These are phyloP conservation scores for Aureobasidium vineae DNA, from an alignment of 2,329 filamentous ascomycete genomes.

Conservation along the genomic window DNA sequence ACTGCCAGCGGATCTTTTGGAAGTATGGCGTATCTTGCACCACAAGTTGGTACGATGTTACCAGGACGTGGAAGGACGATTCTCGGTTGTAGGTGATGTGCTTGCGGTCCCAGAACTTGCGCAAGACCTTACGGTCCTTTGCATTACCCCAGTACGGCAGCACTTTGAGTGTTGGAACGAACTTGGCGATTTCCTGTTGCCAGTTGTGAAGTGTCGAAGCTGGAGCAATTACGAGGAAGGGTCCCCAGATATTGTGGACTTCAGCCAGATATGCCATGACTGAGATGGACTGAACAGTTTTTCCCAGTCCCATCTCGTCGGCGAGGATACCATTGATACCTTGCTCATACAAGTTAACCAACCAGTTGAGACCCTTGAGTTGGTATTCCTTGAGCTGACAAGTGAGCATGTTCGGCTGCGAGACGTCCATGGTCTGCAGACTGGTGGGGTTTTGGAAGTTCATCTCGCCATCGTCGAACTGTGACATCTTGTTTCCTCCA, in stretches of 20 bases:
- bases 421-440: conserved; percentile 88
- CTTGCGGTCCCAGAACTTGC: conserved; percentile 99
- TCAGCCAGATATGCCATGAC: conserved; percentile 99
- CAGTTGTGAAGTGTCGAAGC: conserved; percentile 98
- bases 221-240: conserved; percentile 93
- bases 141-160: conserved; percentile 97
- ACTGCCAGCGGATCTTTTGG: conserved; percentile 99
- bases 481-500: conserved; percentile 60
- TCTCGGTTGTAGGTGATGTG: conserved; percentile 94
- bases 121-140: conserved; percentile 88
- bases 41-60: conserved; percentile 96
- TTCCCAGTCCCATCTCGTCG: conserved; percentile 99
- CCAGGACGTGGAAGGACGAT: conserved; percentile 89
- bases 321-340: conserved; percentile 99
- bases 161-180: conserved; percentile 92
- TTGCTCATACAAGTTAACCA: conserved; percentile 98
- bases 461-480: conserved; percentile 94
- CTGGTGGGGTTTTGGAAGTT: conserved; percentile 99
- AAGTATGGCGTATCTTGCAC: conserved; percentile 96
- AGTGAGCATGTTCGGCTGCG: conserved; percentile 89
- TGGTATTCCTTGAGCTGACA: conserved; percentile 98
- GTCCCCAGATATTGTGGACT: conserved; percentile 97
- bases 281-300: conserved; percentile 97
- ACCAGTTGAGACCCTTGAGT: conserved; percentile 98
- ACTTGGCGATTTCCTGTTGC: conserved; percentile 96